Base-by-base conservation (phyloP, 306 rosid genomes). In the Trichosanthes truncata region DNA sequence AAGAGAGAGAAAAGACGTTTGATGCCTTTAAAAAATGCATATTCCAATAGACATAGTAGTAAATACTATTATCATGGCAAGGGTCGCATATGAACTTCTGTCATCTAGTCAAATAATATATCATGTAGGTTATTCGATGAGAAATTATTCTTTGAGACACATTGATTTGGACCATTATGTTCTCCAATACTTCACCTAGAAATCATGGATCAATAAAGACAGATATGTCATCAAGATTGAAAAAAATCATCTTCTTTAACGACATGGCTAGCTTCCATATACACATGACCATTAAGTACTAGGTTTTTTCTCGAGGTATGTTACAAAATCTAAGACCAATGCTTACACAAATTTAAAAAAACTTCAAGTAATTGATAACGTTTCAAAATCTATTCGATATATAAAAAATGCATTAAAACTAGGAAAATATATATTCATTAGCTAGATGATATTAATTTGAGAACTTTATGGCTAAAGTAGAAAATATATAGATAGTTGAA, bases 11-110 rank as follows among this genome's bases (percentile, higher is more conserved):
- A 29, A 36, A 69, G 1, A 69, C 7, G 9, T 35, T 35, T 38
- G 65, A 26, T 6, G 3, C 0, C 11, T 26, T 26, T 4, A 9
- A 21, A 52, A n/a, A 40, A 59, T 48, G 40, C 84, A 93, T 97
- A 84, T 91, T 13, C 97, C 98, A 14, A 97, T 91, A 3, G 98
- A 93, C 21, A 78, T 89, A 87, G 98, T 93, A 78, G 91, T 93
- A 78, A 93, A 93, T 86, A 80, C 94, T n/a, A 90, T 88, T 4
- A 75, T 91, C 9, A 94, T 85, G 38, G 84, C 92, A 1, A 89
- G 89, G 84, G 87, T 81, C 3, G n/a, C 88, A 45, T 93, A 88
- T 81, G 91, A 90, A 69, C 26, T 52, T 5, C 81, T 89, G 59
- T 63, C 84, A 7, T 84, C 79, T 0, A 21, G 20, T 38, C 77